phyloP scores from a whole-genome alignment of 139 green algal species.

The Marvania coccoides region DNA sequence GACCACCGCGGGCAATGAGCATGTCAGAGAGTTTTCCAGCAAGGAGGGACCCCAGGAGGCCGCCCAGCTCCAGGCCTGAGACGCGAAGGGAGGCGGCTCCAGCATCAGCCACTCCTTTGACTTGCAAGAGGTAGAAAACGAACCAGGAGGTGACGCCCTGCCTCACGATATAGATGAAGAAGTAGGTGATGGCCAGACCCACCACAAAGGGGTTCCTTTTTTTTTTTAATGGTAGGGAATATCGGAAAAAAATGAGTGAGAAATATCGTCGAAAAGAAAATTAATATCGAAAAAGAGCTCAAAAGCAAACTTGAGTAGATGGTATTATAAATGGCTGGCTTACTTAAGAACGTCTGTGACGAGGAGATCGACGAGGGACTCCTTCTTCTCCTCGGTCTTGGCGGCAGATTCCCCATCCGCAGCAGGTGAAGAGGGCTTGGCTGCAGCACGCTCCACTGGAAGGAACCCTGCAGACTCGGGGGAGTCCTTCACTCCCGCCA shows the following conservation, averaged over 20 bases:
- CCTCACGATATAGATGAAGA: conserved; percentile 92
- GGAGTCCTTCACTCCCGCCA: conserved; percentile 71
- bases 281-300: too few species aligned
- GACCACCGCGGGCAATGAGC: conserved; percentile 46
- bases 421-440: not conserved
- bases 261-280: not conserved
- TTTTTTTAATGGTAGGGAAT: conserved; percentile 1
- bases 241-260: not conserved
- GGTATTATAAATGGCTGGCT: not conserved
- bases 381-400: conserved; percentile 6
- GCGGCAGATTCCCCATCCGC: not conserved
- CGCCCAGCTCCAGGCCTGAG: conserved; percentile 94
- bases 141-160: conserved; percentile 90
- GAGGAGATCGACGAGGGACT: conserved; percentile 57
- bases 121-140: conserved; percentile 89
- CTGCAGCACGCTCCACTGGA: conserved; percentile 51
- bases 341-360: conserved; percentile 66
- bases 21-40: conserved; percentile 72
- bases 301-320: not conserved
- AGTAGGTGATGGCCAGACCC: conserved; percentile 91
- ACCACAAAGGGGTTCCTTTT: conserved; percentile 85
- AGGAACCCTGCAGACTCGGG: conserved; percentile 68
- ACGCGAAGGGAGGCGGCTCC: conserved; percentile 72
- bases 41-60: conserved; percentile 81
- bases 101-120: conserved; percentile 75